Conservation (phyloP, 257 asterid genomes). For the Fraxinus quadrangulata region DNA sequence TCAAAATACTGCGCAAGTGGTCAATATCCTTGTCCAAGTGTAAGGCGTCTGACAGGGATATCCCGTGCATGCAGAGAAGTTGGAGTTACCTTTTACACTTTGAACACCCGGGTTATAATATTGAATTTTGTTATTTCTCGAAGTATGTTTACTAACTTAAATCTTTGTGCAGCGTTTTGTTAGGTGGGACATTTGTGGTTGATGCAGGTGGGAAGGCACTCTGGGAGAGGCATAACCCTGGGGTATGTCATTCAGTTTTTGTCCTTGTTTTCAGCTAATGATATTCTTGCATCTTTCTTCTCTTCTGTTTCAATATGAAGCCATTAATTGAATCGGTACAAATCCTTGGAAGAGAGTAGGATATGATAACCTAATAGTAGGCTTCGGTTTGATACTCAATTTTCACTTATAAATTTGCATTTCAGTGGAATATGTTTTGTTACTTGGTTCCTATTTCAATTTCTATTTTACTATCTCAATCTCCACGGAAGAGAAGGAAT, state of each 20-base stretch:
- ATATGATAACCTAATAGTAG: not conserved
- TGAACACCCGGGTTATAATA: not conserved
- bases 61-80: not conserved
- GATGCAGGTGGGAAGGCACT: conserved; percentile 67
- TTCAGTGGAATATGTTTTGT: not conserved
- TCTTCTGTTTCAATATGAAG: not conserved
- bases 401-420: not conserved
- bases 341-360: not conserved
- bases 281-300: not conserved
- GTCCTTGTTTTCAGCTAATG: conserved; percentile 16
- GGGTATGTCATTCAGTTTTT: conserved; percentile 47
- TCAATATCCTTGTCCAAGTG: not conserved
- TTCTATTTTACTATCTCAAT: not conserved
- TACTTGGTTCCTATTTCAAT: not conserved
- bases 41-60: not conserved
- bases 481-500: not conserved
- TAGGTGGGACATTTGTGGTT: conserved; percentile 57
- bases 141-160: conserved; percentile 8
- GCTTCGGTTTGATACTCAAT: not conserved
- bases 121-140: not conserved
- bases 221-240: conserved; percentile 72
- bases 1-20: not conserved
- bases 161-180: conserved; percentile 50
- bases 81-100: not conserved
- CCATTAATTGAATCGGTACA: not conserved